Evolutionary conservation across 805 yeast species (phyloP).

Genomic region (Cyberlindnera mrakii): DNA sequence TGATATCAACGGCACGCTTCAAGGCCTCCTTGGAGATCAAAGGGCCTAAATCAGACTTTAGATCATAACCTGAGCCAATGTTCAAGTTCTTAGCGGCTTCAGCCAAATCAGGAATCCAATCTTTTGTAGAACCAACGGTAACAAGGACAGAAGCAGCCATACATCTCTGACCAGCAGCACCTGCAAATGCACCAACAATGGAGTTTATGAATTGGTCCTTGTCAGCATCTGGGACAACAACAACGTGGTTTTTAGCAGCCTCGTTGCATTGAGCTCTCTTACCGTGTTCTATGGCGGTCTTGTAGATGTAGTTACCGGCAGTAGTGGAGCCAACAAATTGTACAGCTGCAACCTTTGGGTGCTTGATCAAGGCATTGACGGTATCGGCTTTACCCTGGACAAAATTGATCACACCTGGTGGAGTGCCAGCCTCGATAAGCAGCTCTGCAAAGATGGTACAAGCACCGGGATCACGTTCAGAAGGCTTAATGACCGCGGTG

Average conservation of each 20-base stretch:
- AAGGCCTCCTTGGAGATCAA: constrained; percentile 55
- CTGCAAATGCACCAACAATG: constrained; percentile 70
- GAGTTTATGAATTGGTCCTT: constrained; percentile 58
- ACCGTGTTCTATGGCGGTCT: constrained; percentile 62
- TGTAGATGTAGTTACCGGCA: constrained; percentile 69
- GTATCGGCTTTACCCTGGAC: constrained; percentile 71
- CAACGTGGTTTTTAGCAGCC: constrained; percentile 74
- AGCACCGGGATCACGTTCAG: constrained; percentile 76
- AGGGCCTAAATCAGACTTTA: constrained; percentile 63
- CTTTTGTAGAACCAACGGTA: constrained; percentile 56
- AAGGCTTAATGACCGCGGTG: constrained; percentile 62
- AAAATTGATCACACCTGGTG: constrained; percentile 63
- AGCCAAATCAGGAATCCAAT: constrained; percentile 58
- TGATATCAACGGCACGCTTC: constrained; percentile 46
- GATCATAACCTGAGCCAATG: constrained; percentile 61
- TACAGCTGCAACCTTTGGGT: constrained; percentile 64
- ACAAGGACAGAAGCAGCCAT: constrained; percentile 75
- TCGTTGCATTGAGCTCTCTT: constrained; percentile 72
- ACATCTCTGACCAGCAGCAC: constrained; percentile 82
- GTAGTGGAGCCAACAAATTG: constrained; percentile 74
- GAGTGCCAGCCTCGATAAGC: constrained; percentile 63
- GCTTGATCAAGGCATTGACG: constrained; percentile 63
- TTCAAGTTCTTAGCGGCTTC: constrained; percentile 49
- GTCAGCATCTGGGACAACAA: constrained; percentile 68
- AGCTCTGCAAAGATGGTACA: constrained; percentile 67